A percentile compares a stretch with the other conserved stretches of the same genome.
These are phyloP conservation scores for Exophiala xenobiotica DNA, from an alignment of 2,329 filamentous ascomycete genomes.

Conservation along the genomic window DNA sequence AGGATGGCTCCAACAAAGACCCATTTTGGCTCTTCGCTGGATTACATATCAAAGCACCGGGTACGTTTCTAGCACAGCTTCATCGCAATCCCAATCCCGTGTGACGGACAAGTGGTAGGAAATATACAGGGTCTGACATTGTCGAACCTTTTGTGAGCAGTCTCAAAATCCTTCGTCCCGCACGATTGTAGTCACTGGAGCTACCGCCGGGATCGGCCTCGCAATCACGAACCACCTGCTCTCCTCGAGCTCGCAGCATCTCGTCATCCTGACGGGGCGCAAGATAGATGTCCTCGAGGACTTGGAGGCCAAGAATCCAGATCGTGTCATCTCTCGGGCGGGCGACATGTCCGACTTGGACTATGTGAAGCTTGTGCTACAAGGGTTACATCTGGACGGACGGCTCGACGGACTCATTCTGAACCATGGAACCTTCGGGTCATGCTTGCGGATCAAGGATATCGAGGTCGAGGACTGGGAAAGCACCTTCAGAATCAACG, in stretches of 20 bases:
- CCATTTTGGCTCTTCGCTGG: not conserved
- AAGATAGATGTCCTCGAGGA: conserved; percentile 53
- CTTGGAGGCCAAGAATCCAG: conserved; percentile 54
- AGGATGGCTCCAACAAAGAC: not conserved
- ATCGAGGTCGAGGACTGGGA: conserved; percentile 73
- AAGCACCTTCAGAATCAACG: conserved; percentile 74
- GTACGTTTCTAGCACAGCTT: not conserved
- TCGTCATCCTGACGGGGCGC: conserved; percentile 60
- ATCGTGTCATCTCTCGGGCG: conserved; percentile 56
- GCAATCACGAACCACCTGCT: conserved; percentile 62
- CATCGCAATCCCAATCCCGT: too few species aligned
- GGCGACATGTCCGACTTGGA: conserved; percentile 58
- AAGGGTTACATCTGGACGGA: conserved; percentile 67
- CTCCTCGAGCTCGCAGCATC: conserved; percentile 47
- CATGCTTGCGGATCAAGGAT: conserved; percentile 69
- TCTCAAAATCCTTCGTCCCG: conserved; percentile 11
- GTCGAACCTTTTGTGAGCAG: conserved; percentile 4
- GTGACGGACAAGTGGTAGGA: too few species aligned
- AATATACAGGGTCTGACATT: too few species aligned
- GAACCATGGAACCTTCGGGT: conserved; percentile 82
- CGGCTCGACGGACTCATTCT: conserved; percentile 77
- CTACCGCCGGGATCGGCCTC: conserved; percentile 62
- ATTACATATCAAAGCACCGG: not conserved
- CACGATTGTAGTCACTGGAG: conserved; percentile 66
- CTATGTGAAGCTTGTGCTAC: conserved; percentile 60